These are phyloP conservation scores for Termitomyces sp. DNA, from an alignment of 768 basidiomycete species.

Conservation along the genomic window DNA sequence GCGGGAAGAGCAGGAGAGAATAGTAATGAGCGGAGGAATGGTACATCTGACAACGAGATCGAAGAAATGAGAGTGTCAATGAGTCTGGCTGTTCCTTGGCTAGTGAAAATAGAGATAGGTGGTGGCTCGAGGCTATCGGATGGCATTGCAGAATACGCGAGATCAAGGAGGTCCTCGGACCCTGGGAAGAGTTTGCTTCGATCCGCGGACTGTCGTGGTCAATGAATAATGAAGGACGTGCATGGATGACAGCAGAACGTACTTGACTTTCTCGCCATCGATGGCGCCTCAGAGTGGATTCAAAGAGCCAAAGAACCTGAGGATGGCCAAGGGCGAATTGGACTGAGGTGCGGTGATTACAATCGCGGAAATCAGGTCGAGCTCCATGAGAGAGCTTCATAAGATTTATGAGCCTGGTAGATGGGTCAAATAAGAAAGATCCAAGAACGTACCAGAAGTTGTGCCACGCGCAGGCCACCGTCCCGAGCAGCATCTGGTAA, in stretches of 20 bases:
- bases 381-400: slow-evolving; percentile 64
- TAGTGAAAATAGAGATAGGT: slow-evolving; percentile 37
- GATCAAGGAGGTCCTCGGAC: slow-evolving; percentile 33
- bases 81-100: slow-evolving; percentile 35
- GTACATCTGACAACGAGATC: slow-evolving; percentile 44
- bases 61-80: slow-evolving; percentile 55
- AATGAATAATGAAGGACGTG: slow-evolving; percentile 9
- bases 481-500: slow-evolving; percentile 72
- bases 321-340: slow-evolving; percentile 67
- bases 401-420: slow-evolving; percentile 1
- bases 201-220: slow-evolving; percentile 32
- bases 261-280: slow-evolving; percentile 62
- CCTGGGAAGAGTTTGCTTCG: slow-evolving; percentile 30
- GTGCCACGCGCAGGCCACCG: slow-evolving; percentile 63
- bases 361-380: slow-evolving; percentile 69
- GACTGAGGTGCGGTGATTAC: slow-evolving; percentile 67
- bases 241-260: slow-evolving; percentile 20
- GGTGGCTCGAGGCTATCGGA: slow-evolving; percentile 37
- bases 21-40: slow-evolving; percentile 51
- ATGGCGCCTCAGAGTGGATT: slow-evolving; percentile 57
- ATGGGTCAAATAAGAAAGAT: not conserved
- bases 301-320: slow-evolving; percentile 66
- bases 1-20: slow-evolving; percentile 42
- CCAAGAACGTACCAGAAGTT: slow-evolving; percentile 49
- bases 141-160: slow-evolving; percentile 35